These are phyloP conservation scores for Brassica balearica DNA, from an alignment of 441 rosid genomes.

Conservation along the genomic window DNA sequence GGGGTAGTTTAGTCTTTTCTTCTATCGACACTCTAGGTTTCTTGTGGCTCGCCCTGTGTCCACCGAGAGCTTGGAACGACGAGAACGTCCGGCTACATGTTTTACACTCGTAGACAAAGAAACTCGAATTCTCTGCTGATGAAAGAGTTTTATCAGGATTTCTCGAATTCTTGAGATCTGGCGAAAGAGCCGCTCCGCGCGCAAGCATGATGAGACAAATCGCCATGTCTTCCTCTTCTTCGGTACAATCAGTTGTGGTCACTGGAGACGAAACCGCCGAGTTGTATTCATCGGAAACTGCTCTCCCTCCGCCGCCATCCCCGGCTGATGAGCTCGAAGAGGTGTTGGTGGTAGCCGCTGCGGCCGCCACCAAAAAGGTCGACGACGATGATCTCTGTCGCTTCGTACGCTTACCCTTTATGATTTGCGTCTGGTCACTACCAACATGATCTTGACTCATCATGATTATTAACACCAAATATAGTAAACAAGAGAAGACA, in stretches of 20 bases:
- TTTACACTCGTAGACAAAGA: conserved; percentile 83
- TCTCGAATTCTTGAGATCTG: conserved; percentile 42
- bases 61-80: conserved; percentile 95
- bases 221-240: conserved; percentile 93
- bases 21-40: conserved; percentile 56
- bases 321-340: conserved; percentile 58
- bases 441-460: conserved; percentile 49
- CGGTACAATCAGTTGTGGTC: conserved; percentile 53
- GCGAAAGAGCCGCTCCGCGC: conserved; percentile 54
- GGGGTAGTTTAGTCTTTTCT: conserved; percentile 46
- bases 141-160: conserved; percentile 16
- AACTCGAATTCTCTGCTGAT: conserved; percentile 47
- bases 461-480: conserved; percentile 38
- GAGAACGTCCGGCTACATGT: conserved; percentile 83
- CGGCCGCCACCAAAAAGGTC: conserved; percentile 32
- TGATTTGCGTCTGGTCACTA: conserved; percentile 47
- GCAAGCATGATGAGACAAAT: conserved; percentile 89
- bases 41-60: conserved; percentile 96
- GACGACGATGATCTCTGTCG: conserved; percentile 74
- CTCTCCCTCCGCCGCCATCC: conserved; percentile 35
- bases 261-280: conserved; percentile 55
- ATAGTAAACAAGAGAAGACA: background rate
- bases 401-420: conserved; percentile 81
- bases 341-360: conserved; percentile 48
- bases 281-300: conserved; percentile 43